A percentile compares a stretch with the other conserved stretches of the same genome.
phyloP scores from a whole-genome alignment of 176 grass and related monocot genomes.

The Panicum miliaceum region DNA sequence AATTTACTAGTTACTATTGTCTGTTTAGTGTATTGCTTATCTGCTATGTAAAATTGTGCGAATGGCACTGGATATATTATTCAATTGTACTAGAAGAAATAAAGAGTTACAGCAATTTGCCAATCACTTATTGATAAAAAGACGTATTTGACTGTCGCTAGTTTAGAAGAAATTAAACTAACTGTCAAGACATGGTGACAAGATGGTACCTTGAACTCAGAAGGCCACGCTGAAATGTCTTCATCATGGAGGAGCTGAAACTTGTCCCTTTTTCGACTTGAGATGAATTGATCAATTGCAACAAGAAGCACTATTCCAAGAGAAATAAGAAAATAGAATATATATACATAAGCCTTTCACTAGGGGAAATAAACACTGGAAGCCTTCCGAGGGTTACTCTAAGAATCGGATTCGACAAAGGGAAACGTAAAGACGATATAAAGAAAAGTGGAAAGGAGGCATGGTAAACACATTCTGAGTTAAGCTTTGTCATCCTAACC shows the following conservation, averaged over 20 bases:
- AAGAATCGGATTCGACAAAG: conserved; percentile 2
- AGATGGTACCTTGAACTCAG: conserved; percentile 75
- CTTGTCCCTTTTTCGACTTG: conserved; percentile 74
- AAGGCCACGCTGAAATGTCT: conserved; percentile 89
- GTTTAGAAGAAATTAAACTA: conserved; percentile 1
- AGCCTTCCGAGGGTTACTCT: conserved; percentile 16
- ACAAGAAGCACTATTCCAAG: conserved; percentile 68
- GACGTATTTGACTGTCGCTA: background rate
- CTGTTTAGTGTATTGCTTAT: conserved; percentile 4
- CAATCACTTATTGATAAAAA: conserved; percentile 6
- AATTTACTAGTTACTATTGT: conserved; percentile 17
- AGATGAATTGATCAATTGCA: conserved; percentile 97
- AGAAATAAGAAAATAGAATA: conserved; percentile 22
- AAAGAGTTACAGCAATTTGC: conserved; percentile 24
- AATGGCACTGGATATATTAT: conserved; percentile 17
- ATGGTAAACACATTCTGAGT: conserved; percentile 26
- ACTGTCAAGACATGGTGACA: conserved; percentile 28
- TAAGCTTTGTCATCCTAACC: conserved; percentile 49
- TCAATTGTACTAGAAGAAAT: conserved; percentile 20
- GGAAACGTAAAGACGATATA: conserved; percentile 15
- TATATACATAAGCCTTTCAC: conserved; percentile 10
- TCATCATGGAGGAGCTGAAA: conserved; percentile 91
- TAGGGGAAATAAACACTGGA: background rate
- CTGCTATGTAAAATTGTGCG: background rate
- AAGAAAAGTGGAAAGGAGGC: conserved; percentile 36